Percentiles rank a stretch among this genome's conserved stretches.
These are phyloP conservation scores for Xylaria sp. DNA, from an alignment of 2,329 filamentous ascomycete species.

Conservation along the genomic window DNA sequence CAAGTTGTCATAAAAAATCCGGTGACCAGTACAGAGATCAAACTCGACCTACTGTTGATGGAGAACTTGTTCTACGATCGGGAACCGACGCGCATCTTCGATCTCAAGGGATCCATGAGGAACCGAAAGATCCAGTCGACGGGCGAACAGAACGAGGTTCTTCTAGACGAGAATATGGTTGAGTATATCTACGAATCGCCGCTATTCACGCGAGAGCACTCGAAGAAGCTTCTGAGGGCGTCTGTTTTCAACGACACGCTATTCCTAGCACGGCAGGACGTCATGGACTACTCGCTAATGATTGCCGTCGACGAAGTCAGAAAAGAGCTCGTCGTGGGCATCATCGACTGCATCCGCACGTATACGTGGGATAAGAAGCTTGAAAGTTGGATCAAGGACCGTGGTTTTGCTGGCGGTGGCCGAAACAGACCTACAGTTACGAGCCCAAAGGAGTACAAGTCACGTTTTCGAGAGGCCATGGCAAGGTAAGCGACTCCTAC, in stretches of 20 bases:
- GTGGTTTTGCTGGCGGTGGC: slow-evolving; percentile 80
- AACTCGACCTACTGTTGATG: slow-evolving; percentile 93
- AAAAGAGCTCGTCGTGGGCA: slow-evolving; percentile 94
- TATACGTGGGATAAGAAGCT: slow-evolving; percentile 99
- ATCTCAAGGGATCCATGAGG: slow-evolving; percentile 97
- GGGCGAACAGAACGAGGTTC: slow-evolving; percentile 93
- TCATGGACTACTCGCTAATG: slow-evolving; percentile 99
- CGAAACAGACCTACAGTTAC: slow-evolving; percentile 93
- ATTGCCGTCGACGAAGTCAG: slow-evolving; percentile 92
- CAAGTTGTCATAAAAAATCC: slow-evolving; percentile 98
- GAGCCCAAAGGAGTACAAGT: slow-evolving; percentile 97
- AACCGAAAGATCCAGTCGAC: slow-evolving; percentile 98
- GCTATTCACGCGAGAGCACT: slow-evolving; percentile 93
- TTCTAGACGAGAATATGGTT: slow-evolving; percentile 98
- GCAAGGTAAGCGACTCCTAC: slow-evolving; percentile 68
- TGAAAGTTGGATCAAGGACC: slow-evolving; percentile 99
- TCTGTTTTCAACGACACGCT: slow-evolving; percentile 98
- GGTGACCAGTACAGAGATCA: slow-evolving; percentile 88
- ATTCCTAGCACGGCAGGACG: slow-evolving; percentile 92
- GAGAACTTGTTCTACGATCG: slow-evolving; percentile 99
- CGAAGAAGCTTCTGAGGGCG: slow-evolving; percentile 89
- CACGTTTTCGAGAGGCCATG: slow-evolving; percentile 95
- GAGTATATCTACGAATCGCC: slow-evolving; percentile 99
- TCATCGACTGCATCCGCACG: slow-evolving; percentile 97
- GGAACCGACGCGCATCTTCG: slow-evolving; percentile 87